Evolutionary conservation across 257 asterid genomes (phyloP).

Genomic region (Solanum chaucha): DNA sequence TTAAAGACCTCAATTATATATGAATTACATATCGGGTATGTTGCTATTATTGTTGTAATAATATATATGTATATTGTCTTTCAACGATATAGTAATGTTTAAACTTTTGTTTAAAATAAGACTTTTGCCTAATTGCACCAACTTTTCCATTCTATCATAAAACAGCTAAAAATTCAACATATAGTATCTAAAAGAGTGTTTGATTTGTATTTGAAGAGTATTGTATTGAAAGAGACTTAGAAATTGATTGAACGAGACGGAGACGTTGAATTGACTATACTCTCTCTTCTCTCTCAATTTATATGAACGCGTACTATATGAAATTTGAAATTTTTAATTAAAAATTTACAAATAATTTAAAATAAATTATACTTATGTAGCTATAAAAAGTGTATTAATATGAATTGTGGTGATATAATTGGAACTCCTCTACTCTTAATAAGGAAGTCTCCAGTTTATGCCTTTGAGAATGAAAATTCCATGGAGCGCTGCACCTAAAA

Average conservation of each 20-base stretch:
- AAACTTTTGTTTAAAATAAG: background rate
- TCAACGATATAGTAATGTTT: background rate
- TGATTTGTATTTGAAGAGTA: conserved; percentile 20
- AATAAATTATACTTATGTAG: background rate
- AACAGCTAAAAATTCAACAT: conserved; percentile 12
- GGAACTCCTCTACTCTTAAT: rapidly evolving
- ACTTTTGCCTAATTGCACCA: background rate
- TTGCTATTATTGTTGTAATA: background rate
- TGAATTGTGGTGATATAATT: background rate
- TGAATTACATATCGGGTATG: background rate
- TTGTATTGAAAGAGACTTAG: background rate
- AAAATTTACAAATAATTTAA: background rate
- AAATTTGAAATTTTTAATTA: background rate
- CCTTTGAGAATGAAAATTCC: rapidly evolving
- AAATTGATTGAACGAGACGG: conserved; percentile 2
- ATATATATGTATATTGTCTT: background rate
- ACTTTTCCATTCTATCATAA: background rate
- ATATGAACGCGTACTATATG: background rate
- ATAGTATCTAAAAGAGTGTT: background rate
- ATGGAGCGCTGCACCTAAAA: rapidly evolving
- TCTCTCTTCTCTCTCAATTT: background rate
- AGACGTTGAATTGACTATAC: conserved; percentile 13
- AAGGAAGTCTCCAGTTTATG: too few relatives aligned
- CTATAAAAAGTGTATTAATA: background rate
- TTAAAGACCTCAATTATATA: background rate